phyloP scores from a whole-genome alignment of 495 filamentous ascomycete species.

The Darksidea phi region DNA sequence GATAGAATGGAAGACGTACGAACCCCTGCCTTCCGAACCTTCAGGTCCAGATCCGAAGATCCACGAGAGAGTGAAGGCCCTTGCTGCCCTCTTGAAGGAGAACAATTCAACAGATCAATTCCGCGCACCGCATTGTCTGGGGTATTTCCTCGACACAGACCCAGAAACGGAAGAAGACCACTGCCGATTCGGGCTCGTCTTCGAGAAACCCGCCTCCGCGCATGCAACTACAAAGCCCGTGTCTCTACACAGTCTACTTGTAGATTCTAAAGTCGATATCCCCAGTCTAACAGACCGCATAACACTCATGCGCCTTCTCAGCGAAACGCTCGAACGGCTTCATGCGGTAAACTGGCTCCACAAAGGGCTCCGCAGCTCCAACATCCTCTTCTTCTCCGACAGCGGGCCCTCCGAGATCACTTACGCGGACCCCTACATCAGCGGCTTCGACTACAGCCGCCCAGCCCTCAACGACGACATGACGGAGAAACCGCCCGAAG shows the following conservation, averaged over 20 bases:
- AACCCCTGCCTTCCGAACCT: constrained; percentile 24
- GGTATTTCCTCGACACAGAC: constrained; percentile 40
- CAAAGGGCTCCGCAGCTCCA: constrained; percentile 55
- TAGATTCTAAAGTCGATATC: constrained; percentile 15
- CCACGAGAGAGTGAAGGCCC: constrained; percentile 30
- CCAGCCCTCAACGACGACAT: constrained; percentile 52
- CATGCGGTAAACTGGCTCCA: constrained; percentile 60
- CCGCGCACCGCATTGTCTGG: constrained; percentile 42
- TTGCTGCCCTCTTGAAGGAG: constrained; percentile 37
- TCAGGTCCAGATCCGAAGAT: constrained; percentile 26
- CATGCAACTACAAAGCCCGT: constrained; percentile 25
- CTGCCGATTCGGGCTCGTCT: constrained; percentile 43
- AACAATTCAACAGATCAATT: constrained; percentile 38
- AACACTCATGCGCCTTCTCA: constrained; percentile 27
- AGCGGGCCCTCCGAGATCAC: constrained; percentile 34
- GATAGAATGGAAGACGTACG: constrained; percentile 39
- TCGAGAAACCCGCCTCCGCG: constrained; percentile 36
- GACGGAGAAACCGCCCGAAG: constrained; percentile 52
- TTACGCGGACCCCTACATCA: constrained; percentile 47
- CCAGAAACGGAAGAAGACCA: constrained; percentile 32
- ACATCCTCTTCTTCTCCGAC: constrained; percentile 53
- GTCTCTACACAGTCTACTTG: constrained; percentile 34
- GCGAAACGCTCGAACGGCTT: constrained; percentile 40
- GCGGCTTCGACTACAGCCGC: constrained; percentile 57
- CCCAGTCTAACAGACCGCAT: constrained; percentile 35